phyloP scores from a whole-genome alignment of 2,329 filamentous ascomycete species.

The Arthrobotrys sinensis region DNA sequence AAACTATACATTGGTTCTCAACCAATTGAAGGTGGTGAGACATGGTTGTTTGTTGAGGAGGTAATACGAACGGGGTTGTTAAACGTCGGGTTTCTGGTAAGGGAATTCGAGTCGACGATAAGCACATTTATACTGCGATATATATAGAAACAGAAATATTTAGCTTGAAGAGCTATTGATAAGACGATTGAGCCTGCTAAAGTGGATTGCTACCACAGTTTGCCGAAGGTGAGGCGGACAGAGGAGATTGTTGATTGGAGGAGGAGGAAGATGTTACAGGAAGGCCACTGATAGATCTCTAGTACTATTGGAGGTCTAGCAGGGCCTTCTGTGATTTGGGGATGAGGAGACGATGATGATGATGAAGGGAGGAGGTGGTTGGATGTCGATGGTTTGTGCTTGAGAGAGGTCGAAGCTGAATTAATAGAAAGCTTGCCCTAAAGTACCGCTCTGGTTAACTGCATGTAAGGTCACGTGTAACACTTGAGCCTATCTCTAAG shows the following conservation, averaged over 20 bases:
- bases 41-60: slow-evolving; percentile 3
- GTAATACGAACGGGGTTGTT: not conserved
- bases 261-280: not conserved
- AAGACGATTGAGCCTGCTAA: not conserved
- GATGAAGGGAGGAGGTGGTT: not conserved
- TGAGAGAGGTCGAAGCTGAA: not conserved
- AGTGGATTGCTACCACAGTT: not conserved
- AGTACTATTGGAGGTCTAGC: slow-evolving; percentile 26
- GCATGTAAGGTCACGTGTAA: no score
- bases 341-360: not conserved
- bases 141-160: not conserved
- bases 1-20: not conserved
- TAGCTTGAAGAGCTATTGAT: not conserved
- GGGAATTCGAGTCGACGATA: not conserved
- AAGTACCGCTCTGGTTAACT: no score
- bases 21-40: not conserved
- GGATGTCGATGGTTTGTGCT: not conserved
- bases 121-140: not conserved
- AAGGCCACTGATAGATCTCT: slow-evolving; percentile 19
- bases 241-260: not conserved
- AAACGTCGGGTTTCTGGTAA: slow-evolving; percentile 10
- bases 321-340: not conserved
- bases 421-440: no score
- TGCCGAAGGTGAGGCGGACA: not conserved
- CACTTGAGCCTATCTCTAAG: no score